Evolutionary conservation across 352 stramenopile species (phyloP).

Genomic region (Phytopythium montanum): DNA sequence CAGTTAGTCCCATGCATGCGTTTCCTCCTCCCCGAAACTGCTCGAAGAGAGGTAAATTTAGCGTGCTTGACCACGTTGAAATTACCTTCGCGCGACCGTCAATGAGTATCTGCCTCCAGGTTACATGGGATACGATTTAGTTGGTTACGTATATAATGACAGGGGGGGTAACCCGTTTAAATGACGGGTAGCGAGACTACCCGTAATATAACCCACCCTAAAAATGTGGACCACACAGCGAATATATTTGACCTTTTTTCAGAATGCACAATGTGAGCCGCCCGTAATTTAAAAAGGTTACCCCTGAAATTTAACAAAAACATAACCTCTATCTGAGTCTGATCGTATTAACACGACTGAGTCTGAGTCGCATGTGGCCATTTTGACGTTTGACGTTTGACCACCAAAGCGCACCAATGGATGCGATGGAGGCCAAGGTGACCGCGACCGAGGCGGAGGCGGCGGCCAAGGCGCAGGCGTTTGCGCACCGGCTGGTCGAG

Average conservation of each 20-base stretch:
- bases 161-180: no score
- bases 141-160: no score
- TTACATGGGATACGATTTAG: background rate
- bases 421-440: background rate
- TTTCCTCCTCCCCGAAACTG: background rate
- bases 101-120: background rate
- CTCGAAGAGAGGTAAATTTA: background rate
- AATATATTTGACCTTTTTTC: no score
- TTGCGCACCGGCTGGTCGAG: slow-evolving; percentile 74
- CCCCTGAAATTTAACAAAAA: no score
- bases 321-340: no score
- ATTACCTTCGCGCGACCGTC: slow-evolving; percentile 5
- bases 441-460: background rate
- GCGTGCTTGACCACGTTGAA: slow-evolving; percentile 1
- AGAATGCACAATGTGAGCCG: no score
- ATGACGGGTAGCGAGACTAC: no score
- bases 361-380: background rate
- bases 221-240: no score
- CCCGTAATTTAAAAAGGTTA: no score
- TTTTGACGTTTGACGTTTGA: no score
- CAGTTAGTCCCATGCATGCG: background rate
- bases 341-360: background rate
- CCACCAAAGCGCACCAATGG: background rate
- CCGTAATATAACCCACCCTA: no score
- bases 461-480: slow-evolving; percentile 40